Percentiles rank a stretch among this genome's conserved stretches.
These are phyloP conservation scores for Yamadazyma endophytica DNA, from an alignment of 805 yeast genomes.

Conservation along the genomic window DNA sequence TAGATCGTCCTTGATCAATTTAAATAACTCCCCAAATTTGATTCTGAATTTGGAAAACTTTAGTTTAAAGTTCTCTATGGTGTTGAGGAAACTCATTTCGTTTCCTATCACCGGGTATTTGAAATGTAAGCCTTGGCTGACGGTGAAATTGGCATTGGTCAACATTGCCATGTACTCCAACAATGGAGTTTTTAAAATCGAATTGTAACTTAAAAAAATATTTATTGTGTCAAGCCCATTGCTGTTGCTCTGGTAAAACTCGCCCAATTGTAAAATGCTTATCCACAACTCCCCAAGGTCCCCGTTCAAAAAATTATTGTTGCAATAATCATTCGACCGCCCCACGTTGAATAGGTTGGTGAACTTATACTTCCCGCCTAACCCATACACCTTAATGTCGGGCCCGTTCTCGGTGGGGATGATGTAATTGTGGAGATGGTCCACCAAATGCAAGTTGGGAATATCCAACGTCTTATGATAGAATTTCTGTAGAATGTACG, in stretches of 20 bases:
- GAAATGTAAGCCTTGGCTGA: constrained; percentile 71
- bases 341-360: constrained; percentile 50
- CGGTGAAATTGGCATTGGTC: constrained; percentile 66
- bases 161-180: constrained; percentile 63
- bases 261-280: constrained; percentile 67
- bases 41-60: constrained; percentile 60
- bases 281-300: constrained; percentile 66
- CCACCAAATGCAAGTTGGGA: constrained; percentile 58
- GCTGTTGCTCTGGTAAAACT: constrained; percentile 30
- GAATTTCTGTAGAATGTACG: constrained; percentile 60
- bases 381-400: constrained; percentile 54
- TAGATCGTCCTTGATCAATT: constrained; percentile 51
- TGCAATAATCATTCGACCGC: no score
- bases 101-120: constrained; percentile 67
- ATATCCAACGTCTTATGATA: constrained; percentile 49
- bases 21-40: constrained; percentile 63
- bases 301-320: constrained; percentile 15
- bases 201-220: constrained; percentile 62
- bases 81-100: constrained; percentile 61
- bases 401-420: constrained; percentile 38
- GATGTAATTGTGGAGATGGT: constrained; percentile 48
- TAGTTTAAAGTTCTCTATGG: constrained; percentile 56
- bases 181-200: constrained; percentile 67
- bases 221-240: constrained; percentile 43
- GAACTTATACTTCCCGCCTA: constrained; percentile 68